Conservation (phyloP, 1,284 basidiomycete genomes). For the Leccinum pachyderme region DNA sequence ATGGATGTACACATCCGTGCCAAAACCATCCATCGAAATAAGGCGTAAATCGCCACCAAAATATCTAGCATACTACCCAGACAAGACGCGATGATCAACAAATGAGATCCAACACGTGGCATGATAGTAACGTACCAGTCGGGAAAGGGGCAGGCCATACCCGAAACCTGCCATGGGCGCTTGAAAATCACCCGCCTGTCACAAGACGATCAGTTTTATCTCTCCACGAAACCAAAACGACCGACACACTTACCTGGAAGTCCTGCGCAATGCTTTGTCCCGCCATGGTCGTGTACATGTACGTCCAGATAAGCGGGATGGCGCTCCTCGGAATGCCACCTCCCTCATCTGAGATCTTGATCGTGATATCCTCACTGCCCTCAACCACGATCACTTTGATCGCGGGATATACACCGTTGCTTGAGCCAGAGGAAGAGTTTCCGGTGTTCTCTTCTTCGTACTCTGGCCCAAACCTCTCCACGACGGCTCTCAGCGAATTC, state of each 20-base stretch:
- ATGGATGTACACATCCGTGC: constrained; percentile 89
- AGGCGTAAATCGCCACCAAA: constrained; percentile 94
- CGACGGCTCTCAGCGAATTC: constrained; percentile 94
- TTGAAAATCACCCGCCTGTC: constrained; percentile 82
- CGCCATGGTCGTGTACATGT: constrained; percentile 98
- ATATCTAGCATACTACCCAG: constrained; percentile 80
- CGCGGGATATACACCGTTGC: constrained; percentile 65
- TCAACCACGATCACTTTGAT: constrained; percentile 98
- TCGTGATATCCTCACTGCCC: constrained; percentile 95
- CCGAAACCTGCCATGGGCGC: constrained; percentile 98
- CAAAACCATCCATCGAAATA: constrained; percentile 97
- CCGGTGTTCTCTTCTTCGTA: constrained; percentile 53
- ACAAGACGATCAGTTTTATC: background rate
- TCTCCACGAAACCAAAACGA: background rate
- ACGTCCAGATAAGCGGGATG: constrained; percentile 95
- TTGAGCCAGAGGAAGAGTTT: background rate
- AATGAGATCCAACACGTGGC: background rate
- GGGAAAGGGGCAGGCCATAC: constrained; percentile 87
- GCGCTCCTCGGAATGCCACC: constrained; percentile 93
- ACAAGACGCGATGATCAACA: background rate
- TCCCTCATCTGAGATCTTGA: constrained; percentile 96
- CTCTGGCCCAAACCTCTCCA: constrained; percentile 87
- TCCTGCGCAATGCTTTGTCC: constrained; percentile 83
- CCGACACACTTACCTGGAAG: constrained; percentile 45
- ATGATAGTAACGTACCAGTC: constrained; percentile 57